Percentiles rank a stretch among this genome's conserved stretches.
phyloP scores from a whole-genome alignment of 2,329 filamentous ascomycete genomes.

The Cladobotryum protrusum region DNA sequence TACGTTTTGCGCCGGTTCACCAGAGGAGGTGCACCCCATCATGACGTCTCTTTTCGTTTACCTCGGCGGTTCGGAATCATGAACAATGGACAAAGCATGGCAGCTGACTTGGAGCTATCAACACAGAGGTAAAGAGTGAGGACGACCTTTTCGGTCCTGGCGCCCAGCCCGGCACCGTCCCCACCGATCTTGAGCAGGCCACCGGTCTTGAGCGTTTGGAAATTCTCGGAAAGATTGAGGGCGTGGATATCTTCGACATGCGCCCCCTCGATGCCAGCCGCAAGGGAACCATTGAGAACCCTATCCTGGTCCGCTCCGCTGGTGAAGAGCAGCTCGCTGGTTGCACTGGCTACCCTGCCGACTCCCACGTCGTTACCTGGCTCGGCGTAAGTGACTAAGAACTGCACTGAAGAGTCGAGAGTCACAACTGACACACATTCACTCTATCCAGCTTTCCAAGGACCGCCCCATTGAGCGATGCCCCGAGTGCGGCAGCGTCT shows the following conservation, averaged over 20 bases:
- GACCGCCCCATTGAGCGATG: slow-evolving; percentile 91
- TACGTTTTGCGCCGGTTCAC: slow-evolving; percentile 28
- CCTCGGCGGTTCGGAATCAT: slow-evolving; percentile 20
- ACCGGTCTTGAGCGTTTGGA: slow-evolving; percentile 98
- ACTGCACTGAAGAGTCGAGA: not conserved
- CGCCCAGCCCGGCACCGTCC: slow-evolving; percentile 73
- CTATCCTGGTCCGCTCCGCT: slow-evolving; percentile 83
- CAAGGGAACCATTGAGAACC: slow-evolving; percentile 84
- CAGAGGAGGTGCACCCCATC: not conserved
- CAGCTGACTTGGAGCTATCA: no score
- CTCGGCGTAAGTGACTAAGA: slow-evolving; percentile 60
- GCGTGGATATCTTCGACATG: slow-evolving; percentile 98
- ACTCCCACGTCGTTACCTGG: slow-evolving; percentile 89
- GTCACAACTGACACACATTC: not conserved
- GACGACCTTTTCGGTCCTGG: slow-evolving; percentile 83
- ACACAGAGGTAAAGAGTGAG: slow-evolving; percentile 70
- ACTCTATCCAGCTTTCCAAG: slow-evolving; percentile 60
- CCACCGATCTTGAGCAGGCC: slow-evolving; percentile 90
- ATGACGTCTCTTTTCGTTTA: slow-evolving; percentile 9
- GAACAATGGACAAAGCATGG: no score
- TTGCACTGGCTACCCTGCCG: slow-evolving; percentile 89
- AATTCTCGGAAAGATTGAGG: slow-evolving; percentile 99
- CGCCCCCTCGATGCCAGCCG: slow-evolving; percentile 87
- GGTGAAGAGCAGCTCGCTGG: slow-evolving; percentile 95
- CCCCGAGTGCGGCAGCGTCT: slow-evolving; percentile 90